These are phyloP conservation scores for Myriosclerotinia duriaeana DNA, from an alignment of 2,329 filamentous ascomycete species.

Conservation along the genomic window DNA sequence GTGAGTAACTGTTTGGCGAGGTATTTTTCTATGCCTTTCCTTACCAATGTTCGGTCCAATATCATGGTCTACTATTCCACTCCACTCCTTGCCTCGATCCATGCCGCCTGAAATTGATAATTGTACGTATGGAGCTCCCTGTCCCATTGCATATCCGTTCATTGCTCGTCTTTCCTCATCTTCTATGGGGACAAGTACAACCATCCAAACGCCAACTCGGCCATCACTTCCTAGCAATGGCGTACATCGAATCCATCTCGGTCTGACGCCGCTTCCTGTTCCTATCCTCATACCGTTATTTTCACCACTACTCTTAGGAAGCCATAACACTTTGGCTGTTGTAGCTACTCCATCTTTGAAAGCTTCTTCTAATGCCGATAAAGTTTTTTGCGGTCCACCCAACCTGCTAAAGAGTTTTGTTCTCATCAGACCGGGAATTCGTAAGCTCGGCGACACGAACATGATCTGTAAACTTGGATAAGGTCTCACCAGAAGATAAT, in stretches of 20 bases:
- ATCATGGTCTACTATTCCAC: background rate
- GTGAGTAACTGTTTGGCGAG: background rate
- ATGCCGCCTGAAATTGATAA: background rate
- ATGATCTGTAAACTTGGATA: constrained; percentile 64
- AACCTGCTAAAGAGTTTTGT: constrained; percentile 54
- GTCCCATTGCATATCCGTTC: background rate
- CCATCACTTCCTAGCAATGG: constrained; percentile 6
- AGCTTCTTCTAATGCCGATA: constrained; percentile 53
- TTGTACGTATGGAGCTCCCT: background rate
- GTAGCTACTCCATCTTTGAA: constrained; percentile 66
- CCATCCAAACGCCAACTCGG: constrained; percentile 1
- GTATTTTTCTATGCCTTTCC: background rate
- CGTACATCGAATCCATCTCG: constrained; percentile 9
- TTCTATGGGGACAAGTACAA: background rate
- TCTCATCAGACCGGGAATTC: constrained; percentile 64
- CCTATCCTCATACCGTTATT: background rate
- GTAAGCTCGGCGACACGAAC: constrained; percentile 66
- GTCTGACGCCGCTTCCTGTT: background rate
- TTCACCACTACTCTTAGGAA: constrained; percentile 44
- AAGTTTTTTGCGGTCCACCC: constrained; percentile 49
- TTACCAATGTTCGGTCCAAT: background rate
- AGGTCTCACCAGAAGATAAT: constrained; percentile 62
- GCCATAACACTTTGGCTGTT: constrained; percentile 71
- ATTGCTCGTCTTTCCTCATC: background rate
- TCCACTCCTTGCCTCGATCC: background rate